Evolutionary conservation across 2,329 filamentous ascomycete genomes (phyloP), one percentile per base, ranked within the genome.

Genomic region (Penicillium olsonii): DNA sequence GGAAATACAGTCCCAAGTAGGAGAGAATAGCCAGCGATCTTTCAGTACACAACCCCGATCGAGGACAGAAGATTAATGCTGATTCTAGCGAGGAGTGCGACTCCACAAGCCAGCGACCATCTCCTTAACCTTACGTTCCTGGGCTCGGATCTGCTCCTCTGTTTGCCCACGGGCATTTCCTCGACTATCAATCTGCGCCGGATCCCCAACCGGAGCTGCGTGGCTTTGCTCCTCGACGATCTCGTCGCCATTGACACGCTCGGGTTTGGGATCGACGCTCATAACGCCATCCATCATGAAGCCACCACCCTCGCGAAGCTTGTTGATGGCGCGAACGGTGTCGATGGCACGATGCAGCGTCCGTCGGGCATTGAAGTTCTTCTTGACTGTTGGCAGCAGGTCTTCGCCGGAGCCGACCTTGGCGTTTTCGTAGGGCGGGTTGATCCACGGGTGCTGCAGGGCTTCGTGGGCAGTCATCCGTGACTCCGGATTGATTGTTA

Each of bases 401-500:
- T 87, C 84, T 58, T 79, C 75, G 19, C 70, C 71, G 5, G 70
- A 67, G 37, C 70, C 68, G 24, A 62, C 51, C 39, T 62, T 55
- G 18, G 45, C 54, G n/a, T 72, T 73, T 52, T 78, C 76, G 49
- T 77, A 74, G 2, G 80, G 76, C 24, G 80, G 79, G 45, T 79
- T 82, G 60, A 86, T 82, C 82, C 83, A 87, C n/a, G 79, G 74
- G 59, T 86, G 84, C 38, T 80, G 79, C 3, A 87, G 75, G 2
- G 84, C 84, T 69, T 85, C 88, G 71, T 97, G 91, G 8, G 92
- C 88, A 1, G 92, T 96, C 83, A 97, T 94, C 62, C 94, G 89
- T 60, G 85, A 82, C 50, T 82, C 82, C 2, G 92, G 88, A 67
- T 97, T 92, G 67, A 96, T 87, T 33, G 94, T 97, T 46, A 99